Base-by-base conservation (phyloP, 139 green algal genomes). In the Tetratostichococcus sp. region DNA sequence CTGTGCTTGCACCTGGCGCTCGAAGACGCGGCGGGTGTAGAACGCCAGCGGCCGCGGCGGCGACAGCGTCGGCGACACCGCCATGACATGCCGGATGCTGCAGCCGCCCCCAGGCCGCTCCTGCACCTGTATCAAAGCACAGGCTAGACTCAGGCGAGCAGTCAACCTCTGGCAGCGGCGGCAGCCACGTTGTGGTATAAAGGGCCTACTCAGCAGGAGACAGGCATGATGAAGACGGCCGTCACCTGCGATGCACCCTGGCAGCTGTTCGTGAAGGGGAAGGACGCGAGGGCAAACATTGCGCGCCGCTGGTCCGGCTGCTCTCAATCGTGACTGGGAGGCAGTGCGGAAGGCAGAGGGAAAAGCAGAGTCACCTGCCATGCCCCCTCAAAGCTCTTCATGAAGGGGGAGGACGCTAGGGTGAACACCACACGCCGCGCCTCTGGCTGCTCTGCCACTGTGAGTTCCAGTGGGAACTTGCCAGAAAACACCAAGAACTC, bases 401-500 rank as follows among this genome's bases (percentile, higher is more conserved):
- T 89, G 78, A 91, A 91, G 50, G 43, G 79, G 11, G 77, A 86
- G 17, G 85, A 50, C 0, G 81, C 65, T 16, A 91, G 77, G 4
- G 25, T 79, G 85, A 91, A 91, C 4, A 75, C 71, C 30, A 91
- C 70, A 6, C 32, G 30, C 30, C 78, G 43, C 14, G 26, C 19
- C 0, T 58, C 72, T 0, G 50, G 2, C 32, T 85, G 71, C 59
- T 89, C 81, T 2, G 67, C 1, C 28, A 92, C 87, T 2, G 43
- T 74, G 30, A 90, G 69, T 4, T 73, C 35, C 28, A 83, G 78
- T 28, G 79, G 75, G 77, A 92, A 92, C 30, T 75, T 84, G 35
- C 87, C 87, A 0, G 39, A 74, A 70, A 89, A 88, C 21, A 77
- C 81, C 14, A 89, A 43, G 69, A 92, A 89, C 22, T 69, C 70